Conservation (phyloP, 1,284 basidiomycete species). For the Cerrena zonata region DNA sequence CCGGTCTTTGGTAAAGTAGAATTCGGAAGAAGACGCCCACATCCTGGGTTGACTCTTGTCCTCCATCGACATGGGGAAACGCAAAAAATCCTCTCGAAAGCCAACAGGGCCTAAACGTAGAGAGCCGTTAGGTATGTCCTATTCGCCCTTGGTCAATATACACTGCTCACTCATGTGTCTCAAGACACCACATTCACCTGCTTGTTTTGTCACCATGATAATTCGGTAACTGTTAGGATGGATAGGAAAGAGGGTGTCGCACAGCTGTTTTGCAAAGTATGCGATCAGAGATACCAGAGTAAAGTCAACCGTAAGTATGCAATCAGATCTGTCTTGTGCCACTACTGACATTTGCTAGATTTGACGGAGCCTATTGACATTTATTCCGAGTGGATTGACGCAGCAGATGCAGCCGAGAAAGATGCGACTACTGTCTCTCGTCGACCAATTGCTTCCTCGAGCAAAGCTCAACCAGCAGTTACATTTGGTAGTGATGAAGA, state of each 20-base stretch:
- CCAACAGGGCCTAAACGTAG: constrained; percentile 50
- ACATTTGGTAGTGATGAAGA: constrained; percentile 40
- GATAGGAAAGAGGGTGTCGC: constrained; percentile 79
- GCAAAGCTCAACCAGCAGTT: constrained; percentile 37
- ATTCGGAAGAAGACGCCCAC: constrained; percentile 6
- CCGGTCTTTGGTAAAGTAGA: background rate
- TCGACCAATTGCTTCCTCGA: constrained; percentile 54
- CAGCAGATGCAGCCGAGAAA: constrained; percentile 77
- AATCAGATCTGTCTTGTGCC: background rate
- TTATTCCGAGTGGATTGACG: constrained; percentile 89
- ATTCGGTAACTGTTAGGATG: constrained; percentile 80
- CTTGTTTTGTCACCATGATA: constrained; percentile 88
- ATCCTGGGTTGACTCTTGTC: background rate
- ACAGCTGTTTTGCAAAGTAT: constrained; percentile 71
- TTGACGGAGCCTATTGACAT: constrained; percentile 85
- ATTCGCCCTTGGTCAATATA: background rate
- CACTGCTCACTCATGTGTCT: constrained; percentile 1
- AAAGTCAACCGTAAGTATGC: constrained; percentile 76
- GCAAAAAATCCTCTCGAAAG: constrained; percentile 81
- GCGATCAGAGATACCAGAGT: constrained; percentile 77
- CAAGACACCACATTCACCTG: constrained; percentile 75
- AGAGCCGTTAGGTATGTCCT: constrained; percentile 62
- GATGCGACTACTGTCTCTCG: constrained; percentile 41
- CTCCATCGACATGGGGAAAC: constrained; percentile 61
- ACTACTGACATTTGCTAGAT: constrained; percentile 42